These are phyloP conservation scores for Trifolium subterraneum DNA, from an alignment of 306 rosid genomes.

Conservation along the genomic window DNA sequence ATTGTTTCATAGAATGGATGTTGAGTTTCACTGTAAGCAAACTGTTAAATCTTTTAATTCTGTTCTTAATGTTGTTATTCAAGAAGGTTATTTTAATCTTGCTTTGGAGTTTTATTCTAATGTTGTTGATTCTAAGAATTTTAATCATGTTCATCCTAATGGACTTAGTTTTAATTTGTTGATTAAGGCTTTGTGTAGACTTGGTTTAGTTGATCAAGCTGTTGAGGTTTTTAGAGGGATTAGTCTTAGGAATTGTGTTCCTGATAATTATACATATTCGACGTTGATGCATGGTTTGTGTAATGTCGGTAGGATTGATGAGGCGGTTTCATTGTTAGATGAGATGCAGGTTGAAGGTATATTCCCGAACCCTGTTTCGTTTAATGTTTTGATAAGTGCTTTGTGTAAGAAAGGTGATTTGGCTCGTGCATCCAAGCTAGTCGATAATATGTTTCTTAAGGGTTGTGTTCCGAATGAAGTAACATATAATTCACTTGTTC, in stretches of 20 bases:
- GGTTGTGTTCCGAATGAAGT: conserved; percentile 88
- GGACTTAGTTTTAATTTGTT: conserved; percentile 77
- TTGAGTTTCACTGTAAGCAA: conserved; percentile 75
- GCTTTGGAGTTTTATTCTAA: conserved; percentile 66
- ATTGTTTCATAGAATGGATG: conserved; percentile 75
- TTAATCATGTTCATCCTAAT: conserved; percentile 60
- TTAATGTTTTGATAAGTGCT: conserved; percentile 83
- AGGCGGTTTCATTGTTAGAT: conserved; percentile 80
- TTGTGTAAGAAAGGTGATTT: conserved; percentile 85
- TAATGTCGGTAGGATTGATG: conserved; percentile 72
- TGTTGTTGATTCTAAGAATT: conserved; percentile 45
- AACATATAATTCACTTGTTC: conserved; percentile 80
- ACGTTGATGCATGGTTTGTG: conserved; percentile 94
- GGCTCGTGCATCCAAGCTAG: conserved; percentile 75
- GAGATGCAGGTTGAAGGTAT: conserved; percentile 94
- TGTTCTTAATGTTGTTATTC: conserved; percentile 84
- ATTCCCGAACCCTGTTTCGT: conserved; percentile 63
- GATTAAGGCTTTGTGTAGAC: conserved; percentile 84
- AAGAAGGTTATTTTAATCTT: conserved; percentile 56
- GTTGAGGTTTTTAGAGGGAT: conserved; percentile 75
- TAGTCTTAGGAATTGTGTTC: conserved; percentile 60
- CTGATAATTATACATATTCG: conserved; percentile 72
- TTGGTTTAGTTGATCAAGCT: conserved; percentile 80
- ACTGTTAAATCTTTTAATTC: conserved; percentile 85
- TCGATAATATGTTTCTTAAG: conserved; percentile 93